These are phyloP conservation scores for Magnaporthiopsis incrustans DNA, from an alignment of 2,329 filamentous ascomycete genomes.

Conservation along the genomic window DNA sequence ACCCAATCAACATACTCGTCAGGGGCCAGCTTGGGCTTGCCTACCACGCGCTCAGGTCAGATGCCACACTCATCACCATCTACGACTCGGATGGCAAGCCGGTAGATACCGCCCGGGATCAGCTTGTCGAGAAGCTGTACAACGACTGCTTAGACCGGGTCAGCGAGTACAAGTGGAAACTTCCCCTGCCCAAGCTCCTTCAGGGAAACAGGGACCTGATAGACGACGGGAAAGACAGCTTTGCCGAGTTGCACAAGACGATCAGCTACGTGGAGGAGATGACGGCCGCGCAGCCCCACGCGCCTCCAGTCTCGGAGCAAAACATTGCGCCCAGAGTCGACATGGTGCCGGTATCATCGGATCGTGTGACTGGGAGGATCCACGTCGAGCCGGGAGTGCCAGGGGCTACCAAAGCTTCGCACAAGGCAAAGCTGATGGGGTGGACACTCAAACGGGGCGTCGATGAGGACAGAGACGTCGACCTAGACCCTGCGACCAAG, in stretches of 20 bases:
- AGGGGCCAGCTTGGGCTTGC: slow-evolving; percentile 81
- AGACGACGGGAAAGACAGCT: slow-evolving; percentile 72
- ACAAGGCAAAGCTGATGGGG: slow-evolving; percentile 72
- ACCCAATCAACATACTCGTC: slow-evolving; percentile 85
- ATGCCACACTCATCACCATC: slow-evolving; percentile 57
- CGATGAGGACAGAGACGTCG: slow-evolving; percentile 56
- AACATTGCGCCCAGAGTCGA: slow-evolving; percentile 45
- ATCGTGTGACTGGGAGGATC: slow-evolving; percentile 63
- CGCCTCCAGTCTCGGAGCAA: slow-evolving; percentile 43
- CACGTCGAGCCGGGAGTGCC: slow-evolving; percentile 64
- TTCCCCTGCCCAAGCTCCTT: slow-evolving; percentile 59
- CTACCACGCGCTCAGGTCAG: slow-evolving; percentile 73
- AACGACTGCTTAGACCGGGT: slow-evolving; percentile 91
- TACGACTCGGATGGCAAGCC: slow-evolving; percentile 76
- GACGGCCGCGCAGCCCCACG: slow-evolving; percentile 50
- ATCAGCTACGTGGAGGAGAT: slow-evolving; percentile 69
- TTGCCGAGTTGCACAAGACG: slow-evolving; percentile 59
- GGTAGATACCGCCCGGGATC: slow-evolving; percentile 71
- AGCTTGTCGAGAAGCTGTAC: slow-evolving; percentile 82
- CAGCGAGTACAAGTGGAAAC: slow-evolving; percentile 80
- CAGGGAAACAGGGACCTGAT: slow-evolving; percentile 79
- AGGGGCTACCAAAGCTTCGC: slow-evolving; percentile 63
- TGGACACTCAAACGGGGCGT: slow-evolving; percentile 66
- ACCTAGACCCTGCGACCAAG: slow-evolving; percentile 59
- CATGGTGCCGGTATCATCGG: slow-evolving; percentile 55